These are phyloP conservation scores for Colletotrichum sidae DNA, from an alignment of 2,329 filamentous ascomycete genomes.

Conservation along the genomic window DNA sequence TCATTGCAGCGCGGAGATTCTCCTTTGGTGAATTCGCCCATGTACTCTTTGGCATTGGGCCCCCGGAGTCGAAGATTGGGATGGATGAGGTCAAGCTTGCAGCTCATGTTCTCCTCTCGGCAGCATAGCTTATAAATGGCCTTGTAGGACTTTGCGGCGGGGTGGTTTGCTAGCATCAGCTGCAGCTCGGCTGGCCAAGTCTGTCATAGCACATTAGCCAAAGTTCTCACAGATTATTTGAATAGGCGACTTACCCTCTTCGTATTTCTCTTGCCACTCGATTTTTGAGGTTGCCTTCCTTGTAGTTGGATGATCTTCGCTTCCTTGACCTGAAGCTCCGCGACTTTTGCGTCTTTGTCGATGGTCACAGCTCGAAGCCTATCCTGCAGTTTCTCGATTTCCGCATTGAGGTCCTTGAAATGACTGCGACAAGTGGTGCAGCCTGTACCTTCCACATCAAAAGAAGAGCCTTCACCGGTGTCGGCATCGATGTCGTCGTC, in stretches of 20 bases:
- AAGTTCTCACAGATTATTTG: background rate
- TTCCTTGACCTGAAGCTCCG: background rate
- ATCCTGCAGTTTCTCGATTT: constrained; percentile 2
- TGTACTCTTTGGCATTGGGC: constrained; percentile 6
- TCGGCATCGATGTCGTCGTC: background rate
- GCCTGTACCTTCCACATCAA: constrained; percentile 10
- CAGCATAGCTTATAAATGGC: constrained; percentile 43
- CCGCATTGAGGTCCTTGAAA: background rate
- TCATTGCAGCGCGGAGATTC: no score
- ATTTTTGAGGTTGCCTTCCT: background rate
- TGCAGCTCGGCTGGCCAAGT: constrained; percentile 25
- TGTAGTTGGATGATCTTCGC: no score
- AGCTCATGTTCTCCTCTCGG: constrained; percentile 50
- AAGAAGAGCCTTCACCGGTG: background rate
- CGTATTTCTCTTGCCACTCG: constrained; percentile 2
- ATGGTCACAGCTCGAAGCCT: constrained; percentile 1
- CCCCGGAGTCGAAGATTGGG: constrained; percentile 43
- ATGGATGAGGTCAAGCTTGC: constrained; percentile 39
- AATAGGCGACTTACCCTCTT: constrained; percentile 3
- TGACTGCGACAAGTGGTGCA: constrained; percentile 13
- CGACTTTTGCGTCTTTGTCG: background rate
- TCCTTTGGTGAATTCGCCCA: background rate
- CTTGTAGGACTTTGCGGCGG: constrained; percentile 23
- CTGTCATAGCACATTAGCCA: background rate
- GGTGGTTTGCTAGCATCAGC: background rate